Base-by-base conservation (phyloP, 2,329 filamentous ascomycete species). In the Pseudogymnoascus sp. region DNA sequence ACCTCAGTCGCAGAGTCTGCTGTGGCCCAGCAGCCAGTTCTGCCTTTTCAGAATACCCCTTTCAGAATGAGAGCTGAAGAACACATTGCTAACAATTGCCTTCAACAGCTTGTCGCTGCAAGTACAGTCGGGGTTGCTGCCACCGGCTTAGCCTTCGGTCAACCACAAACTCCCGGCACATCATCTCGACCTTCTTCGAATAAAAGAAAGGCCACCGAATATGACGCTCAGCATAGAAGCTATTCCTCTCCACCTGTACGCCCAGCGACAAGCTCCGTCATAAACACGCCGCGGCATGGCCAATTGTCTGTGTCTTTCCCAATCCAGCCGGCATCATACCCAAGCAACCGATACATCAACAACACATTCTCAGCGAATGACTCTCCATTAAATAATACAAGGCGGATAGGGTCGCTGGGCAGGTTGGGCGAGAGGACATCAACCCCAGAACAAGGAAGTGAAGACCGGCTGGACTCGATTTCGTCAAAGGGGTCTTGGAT, bases 401-500 rank as follows among this genome's bases (percentile, higher is more conserved):
- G 62, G 57, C 63, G 67, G 60, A 67, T 67, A 59, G 61, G 64
- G 36, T 69, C 68, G 40, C 60, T 68, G 13, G 61, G 67, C 31
- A 64, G 64, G 59, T 61, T 65, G 24, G 68, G 67, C 6, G 69
- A 71, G 3, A 54, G 29, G 59, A 54, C 60, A 33, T 65, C 65
- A 29, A 62, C 66, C 21, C 58, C 66, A 64, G 47, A 58, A 54
- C 61, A 39, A 39, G 21, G 66, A 64, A 57, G 69, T 69, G 47
- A 67, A 67, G 57, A 62, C 47, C 31, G 62, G 26, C 67, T 83
- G 65, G 81, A 85, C 68, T 87, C 84, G 3, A 68, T 80, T 35
- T 86, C 84, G 13, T 86, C 84, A 35, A 81, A 78, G 69, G 78
- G 83, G 61, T 90, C 87, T 29, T 92, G 89, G 89, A 84, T 91